These are phyloP conservation scores for Syzygium oleosum DNA, from an alignment of 345 rosid species.

Conservation along the genomic window DNA sequence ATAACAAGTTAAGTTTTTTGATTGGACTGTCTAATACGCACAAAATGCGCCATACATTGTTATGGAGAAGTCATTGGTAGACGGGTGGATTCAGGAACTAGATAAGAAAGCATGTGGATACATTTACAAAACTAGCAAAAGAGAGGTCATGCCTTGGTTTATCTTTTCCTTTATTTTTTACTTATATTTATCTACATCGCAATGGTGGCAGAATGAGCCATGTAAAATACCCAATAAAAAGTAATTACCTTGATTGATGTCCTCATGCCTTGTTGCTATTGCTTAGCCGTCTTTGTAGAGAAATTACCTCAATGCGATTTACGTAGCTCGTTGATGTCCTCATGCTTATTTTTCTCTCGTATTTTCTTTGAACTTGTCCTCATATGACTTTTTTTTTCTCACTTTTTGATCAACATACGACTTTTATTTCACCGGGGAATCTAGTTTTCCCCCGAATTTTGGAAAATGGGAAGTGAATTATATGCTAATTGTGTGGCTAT, in stretches of 20 bases:
- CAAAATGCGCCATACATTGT: neutral
- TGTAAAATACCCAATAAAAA: neutral
- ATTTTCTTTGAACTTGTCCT: neutral
- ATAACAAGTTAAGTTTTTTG: too few relatives aligned
- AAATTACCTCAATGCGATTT: neutral
- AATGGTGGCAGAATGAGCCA: neutral
- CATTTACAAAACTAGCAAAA: neutral
- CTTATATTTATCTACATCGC: neutral
- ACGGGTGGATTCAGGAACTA: neutral
- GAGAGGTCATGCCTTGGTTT: neutral
- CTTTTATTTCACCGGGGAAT: neutral
- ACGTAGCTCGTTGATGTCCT: neutral
- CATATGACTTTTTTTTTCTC: neutral
- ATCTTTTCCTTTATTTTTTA: neutral
- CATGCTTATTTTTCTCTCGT: neutral
- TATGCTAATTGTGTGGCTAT: neutral
- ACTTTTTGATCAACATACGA: neutral
- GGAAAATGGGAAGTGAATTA: neutral
- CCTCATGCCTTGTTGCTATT: neutral
- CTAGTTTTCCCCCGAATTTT: neutral
- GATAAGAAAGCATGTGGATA: neutral
- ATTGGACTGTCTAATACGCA: neutral
- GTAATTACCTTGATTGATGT: neutral
- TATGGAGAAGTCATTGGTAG: neutral
- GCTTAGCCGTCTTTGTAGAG: neutral